Evolutionary conservation across 805 yeast genomes (phyloP), one percentile per base, ranked within the genome.

Genomic region (Brettanomyces anomalus): DNA sequence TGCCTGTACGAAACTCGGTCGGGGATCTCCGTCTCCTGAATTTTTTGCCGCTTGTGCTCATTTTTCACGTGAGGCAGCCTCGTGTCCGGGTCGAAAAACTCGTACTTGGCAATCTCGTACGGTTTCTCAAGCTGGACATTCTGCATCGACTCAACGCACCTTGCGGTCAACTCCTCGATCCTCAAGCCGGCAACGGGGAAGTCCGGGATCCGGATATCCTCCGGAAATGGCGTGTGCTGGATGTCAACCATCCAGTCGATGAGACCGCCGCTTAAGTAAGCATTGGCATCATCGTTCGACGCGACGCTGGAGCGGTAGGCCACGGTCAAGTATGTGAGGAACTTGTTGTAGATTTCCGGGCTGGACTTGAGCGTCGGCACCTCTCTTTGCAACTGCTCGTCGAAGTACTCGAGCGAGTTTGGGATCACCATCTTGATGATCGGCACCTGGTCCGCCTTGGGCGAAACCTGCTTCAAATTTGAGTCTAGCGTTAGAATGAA

Each of bases 401-500:
- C 57, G 37, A 61, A 42, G 55, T 75, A 76, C 36, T 71, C 74
- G 16, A 72, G 64, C 0, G 77, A 68, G 47, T 71, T 69, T 3
- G 60, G 37, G 5, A 70, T 66, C 14, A 76, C 46, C 8, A 76
- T 61, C 50, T 71, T 74, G 5, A 76, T 51, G 19, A 75, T 55
- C 2, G 80, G 80, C 1, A 70, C 51, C 42, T 51, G 51, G 21
- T 37, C 40, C 13, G 45, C 37, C 26, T 44, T 33, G 13, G 41
- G 36, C 19, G 32, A 31, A 1, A 50, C 36, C 37, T 49, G 45
- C 14, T 33, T 38, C 42, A 49, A 46, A 37, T 52, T 51, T 4
- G 74, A 65, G 55, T 76, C 80, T 46, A 76, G 65, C n/a, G 77
- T 66, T 1, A 76, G 53, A 20, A 76, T 66, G 31, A 67, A 52